phyloP scores from a whole-genome alignment of 768 basidiomycete genomes.

The Agaricus bisporus region DNA sequence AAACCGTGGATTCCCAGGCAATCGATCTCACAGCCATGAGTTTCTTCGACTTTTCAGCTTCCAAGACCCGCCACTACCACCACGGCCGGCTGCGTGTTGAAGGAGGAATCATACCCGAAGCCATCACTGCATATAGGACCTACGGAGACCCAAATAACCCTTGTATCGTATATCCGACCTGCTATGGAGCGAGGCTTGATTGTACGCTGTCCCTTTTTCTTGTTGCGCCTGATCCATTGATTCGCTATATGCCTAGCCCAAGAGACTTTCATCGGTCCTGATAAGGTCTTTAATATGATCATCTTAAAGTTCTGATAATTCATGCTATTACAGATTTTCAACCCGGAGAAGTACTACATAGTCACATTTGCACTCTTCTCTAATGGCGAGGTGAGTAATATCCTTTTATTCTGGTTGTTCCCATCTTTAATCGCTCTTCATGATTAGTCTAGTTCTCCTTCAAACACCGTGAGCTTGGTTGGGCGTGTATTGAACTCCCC shows the following conservation, averaged over 20 bases:
- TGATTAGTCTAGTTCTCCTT: constrained; percentile 51
- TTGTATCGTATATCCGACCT: constrained; percentile 53
- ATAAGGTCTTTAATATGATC: constrained; percentile 29
- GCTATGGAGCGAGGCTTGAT: constrained; percentile 48
- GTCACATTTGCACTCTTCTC: constrained; percentile 54
- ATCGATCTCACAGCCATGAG: neutral
- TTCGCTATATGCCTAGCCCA: constrained; percentile 27
- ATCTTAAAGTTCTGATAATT: neutral
- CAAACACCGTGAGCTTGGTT: constrained; percentile 40
- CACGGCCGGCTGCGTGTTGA: constrained; percentile 48
- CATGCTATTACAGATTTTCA: constrained; percentile 31
- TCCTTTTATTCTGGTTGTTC: neutral
- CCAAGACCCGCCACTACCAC: constrained; percentile 36
- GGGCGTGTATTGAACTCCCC: neutral
- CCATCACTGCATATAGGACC: constrained; percentile 50
- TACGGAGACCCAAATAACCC: constrained; percentile 47
- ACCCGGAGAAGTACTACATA: constrained; percentile 45
- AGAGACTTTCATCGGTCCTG: constrained; percentile 40
- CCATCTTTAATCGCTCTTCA: neutral
- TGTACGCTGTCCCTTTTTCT: constrained; percentile 24
- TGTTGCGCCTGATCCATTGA: neutral
- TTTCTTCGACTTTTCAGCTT: constrained; percentile 1
- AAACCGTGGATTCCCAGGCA: neutral
- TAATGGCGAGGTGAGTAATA: constrained; percentile 44
- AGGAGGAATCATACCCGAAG: constrained; percentile 50